These are phyloP conservation scores for Tulasnella sp. DNA, from an alignment of 768 basidiomycete genomes.

Conservation along the genomic window DNA sequence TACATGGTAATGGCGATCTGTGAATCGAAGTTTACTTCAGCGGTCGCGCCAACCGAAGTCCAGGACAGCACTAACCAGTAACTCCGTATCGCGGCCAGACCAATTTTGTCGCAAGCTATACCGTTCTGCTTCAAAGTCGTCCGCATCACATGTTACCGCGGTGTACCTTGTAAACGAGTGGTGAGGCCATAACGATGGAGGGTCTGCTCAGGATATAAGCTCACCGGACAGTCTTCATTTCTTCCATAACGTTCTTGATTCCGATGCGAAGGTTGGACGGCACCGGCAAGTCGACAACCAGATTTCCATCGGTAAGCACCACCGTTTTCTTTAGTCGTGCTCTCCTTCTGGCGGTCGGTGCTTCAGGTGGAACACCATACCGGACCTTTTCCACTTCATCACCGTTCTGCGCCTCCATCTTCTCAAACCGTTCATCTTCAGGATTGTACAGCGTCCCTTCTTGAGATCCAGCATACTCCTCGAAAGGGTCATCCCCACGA, in stretches of 20 bases:
- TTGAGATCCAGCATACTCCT: constrained; percentile 1
- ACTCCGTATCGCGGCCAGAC: constrained; percentile 72
- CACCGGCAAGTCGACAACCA: constrained; percentile 78
- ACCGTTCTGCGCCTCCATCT: constrained; percentile 8
- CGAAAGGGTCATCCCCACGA: constrained; percentile 2
- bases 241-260: constrained; percentile 63
- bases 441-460: neutral
- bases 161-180: constrained; percentile 46
- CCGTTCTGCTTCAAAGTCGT: constrained; percentile 79
- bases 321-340: constrained; percentile 61
- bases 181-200: constrained; percentile 1
- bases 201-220: constrained; percentile 18
- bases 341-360: constrained; percentile 22
- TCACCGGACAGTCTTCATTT: constrained; percentile 70
- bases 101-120: constrained; percentile 85
- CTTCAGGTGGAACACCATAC: constrained; percentile 25
- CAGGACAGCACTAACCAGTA: constrained; percentile 47
- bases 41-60: neutral
- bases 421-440: neutral
- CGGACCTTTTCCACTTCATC: constrained; percentile 14
- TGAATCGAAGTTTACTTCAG: neutral
- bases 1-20: constrained; percentile 91
- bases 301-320: constrained; percentile 79
- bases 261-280: constrained; percentile 67
- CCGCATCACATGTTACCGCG: constrained; percentile 90